Base-by-base conservation (phyloP, 2,329 filamentous ascomycete genomes). In the Aspergillus sp. region DNA sequence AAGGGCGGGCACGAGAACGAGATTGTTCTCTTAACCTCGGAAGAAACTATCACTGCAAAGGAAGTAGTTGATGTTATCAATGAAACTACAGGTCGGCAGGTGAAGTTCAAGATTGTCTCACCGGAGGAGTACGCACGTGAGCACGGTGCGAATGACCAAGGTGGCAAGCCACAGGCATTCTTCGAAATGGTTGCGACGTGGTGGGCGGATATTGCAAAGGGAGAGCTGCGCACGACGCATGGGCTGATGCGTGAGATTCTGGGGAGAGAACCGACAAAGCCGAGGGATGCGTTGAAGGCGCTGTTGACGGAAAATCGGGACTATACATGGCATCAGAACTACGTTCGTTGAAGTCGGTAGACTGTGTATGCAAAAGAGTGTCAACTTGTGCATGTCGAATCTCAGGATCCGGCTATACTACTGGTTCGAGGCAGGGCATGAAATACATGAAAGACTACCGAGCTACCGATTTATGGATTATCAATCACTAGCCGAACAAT, bases 301-400 rank as follows among this genome's bases (percentile, higher is more conserved):
- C 22, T 77, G 60, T 67, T 76, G 63, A 54, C 63, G 59, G 66
- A 71, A 28, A 69, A 74, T 47, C 67, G 64, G 28, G 67, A 79
- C 46, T 81, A 78, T 71, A 77, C 72, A 7, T 81, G 79, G 79
- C 79, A 81, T 69, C 79, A 81, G 66, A 80, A 81, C 64, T 79
- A 80, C 15, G 34, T 41, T 11, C 11, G 5, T 41, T 8, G 4
- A 8, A 6, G 9, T 5, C 34, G 13, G 34, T 38, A 38, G 34
- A 15, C 9, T 38, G 34, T 38, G 3, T 38, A 15, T 73, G 65
- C 54, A 22, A 49, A 47, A 43, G 11, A 41, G 34, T 11, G 34
- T 15, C 15, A 15, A 5, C 13, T 41, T 41, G 11, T 41, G 3
- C 8, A 41, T 41, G 34, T 41, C 15, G 11, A 25, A 22, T 23